These are phyloP conservation scores for Lonicera japonica DNA, from an alignment of 129 eudicot genomes.

Conservation along the genomic window DNA sequence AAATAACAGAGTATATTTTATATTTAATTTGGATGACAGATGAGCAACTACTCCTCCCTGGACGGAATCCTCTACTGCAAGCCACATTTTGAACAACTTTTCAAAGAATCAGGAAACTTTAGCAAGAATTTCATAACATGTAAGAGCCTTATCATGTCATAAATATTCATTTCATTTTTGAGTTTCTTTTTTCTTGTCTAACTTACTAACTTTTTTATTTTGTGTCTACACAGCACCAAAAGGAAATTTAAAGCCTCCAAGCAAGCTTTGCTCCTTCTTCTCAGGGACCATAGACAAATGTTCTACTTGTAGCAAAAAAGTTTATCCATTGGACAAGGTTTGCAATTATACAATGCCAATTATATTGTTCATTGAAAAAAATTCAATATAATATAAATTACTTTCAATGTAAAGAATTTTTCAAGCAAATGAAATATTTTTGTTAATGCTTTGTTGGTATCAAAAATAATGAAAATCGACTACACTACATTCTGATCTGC, in stretches of 20 bases:
- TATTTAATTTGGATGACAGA: slow-evolving; percentile 33
- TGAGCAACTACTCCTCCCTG: slow-evolving; percentile 98
- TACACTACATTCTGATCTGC: no score
- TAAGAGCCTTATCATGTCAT: slow-evolving; percentile 3
- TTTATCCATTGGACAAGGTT: slow-evolving; percentile 96
- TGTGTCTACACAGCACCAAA: slow-evolving; percentile 53
- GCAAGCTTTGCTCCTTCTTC: slow-evolving; percentile 64
- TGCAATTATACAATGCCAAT: not conserved
- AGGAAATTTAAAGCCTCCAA: slow-evolving; percentile 57
- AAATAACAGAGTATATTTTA: no score
- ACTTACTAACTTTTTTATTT: slow-evolving; percentile 14
- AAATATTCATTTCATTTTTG: no score
- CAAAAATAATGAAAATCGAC: no score
- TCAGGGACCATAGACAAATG: slow-evolving; percentile 91
- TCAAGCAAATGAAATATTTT: no score
- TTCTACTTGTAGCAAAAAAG: slow-evolving; percentile 76
- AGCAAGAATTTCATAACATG: slow-evolving; percentile 81
- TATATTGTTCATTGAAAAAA: no score
- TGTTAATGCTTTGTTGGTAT: no score
- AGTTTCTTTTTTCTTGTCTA: slow-evolving; percentile 1
- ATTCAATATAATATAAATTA: no score
- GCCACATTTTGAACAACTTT: slow-evolving; percentile 90
- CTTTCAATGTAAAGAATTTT: no score
- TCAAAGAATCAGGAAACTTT: slow-evolving; percentile 87
- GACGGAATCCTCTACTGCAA: slow-evolving; percentile 97